phyloP scores from a whole-genome alignment of 176 grass and related monocot genomes.

The Zoysia pacifica region DNA sequence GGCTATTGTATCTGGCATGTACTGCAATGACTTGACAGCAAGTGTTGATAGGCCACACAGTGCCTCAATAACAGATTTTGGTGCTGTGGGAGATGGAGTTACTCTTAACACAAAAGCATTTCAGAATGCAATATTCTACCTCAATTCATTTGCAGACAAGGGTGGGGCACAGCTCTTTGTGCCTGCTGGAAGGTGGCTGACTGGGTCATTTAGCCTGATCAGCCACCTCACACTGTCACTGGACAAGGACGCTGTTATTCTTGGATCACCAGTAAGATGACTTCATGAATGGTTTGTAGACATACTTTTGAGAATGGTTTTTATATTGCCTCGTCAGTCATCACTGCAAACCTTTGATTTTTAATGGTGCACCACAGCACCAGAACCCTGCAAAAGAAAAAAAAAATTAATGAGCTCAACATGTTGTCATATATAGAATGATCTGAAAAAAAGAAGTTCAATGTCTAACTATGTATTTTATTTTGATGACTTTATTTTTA shows the following conservation, averaged over 20 bases:
- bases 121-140: slow-evolving; percentile 94
- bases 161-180: slow-evolving; percentile 85
- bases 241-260: slow-evolving; percentile 84
- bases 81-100: slow-evolving; percentile 78
- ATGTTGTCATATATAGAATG: not conserved
- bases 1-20: slow-evolving; percentile 38
- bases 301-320: not conserved
- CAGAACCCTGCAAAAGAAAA: not conserved
- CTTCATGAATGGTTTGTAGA: slow-evolving; percentile 22
- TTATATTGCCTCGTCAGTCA: not conserved
- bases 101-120: slow-evolving; percentile 95
- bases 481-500: not conserved
- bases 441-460: not conserved
- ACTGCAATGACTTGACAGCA: slow-evolving; percentile 67
- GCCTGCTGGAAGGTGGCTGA: slow-evolving; percentile 93
- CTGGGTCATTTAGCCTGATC: slow-evolving; percentile 84
- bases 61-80: slow-evolving; percentile 84
- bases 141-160: slow-evolving; percentile 88
- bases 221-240: slow-evolving; percentile 88
- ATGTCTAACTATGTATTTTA: not conserved
- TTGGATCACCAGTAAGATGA: slow-evolving; percentile 84
- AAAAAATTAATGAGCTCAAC: not conserved
- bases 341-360: not conserved
- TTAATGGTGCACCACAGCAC: not conserved
- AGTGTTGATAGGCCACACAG: slow-evolving; percentile 61